Evolutionary conservation across 2,329 filamentous ascomycete species (phyloP).

Genomic region (Aspergillus brunneoviolaceus): DNA sequence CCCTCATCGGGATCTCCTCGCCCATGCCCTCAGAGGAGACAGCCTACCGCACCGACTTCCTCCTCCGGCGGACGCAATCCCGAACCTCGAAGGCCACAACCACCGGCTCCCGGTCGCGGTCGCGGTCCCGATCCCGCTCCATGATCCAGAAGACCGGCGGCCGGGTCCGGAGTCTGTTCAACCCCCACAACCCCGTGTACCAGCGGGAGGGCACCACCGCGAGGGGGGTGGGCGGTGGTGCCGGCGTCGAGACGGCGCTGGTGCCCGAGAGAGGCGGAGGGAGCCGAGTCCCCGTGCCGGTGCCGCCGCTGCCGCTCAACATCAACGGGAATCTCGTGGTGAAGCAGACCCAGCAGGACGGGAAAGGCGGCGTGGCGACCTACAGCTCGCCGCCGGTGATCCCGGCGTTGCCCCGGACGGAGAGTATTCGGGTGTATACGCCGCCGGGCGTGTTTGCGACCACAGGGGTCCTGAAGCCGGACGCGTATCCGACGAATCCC

Average conservation of each 20-base stretch:
- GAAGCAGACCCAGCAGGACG: not conserved
- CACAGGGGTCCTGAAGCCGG: constrained; percentile 27
- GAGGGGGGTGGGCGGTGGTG: not conserved
- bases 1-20: constrained; percentile 41
- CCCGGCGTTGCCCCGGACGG: constrained; percentile 34
- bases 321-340: not conserved
- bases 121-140: constrained; percentile 24
- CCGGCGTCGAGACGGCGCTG: not conserved
- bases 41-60: constrained; percentile 47
- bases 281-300: not conserved
- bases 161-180: constrained; percentile 40
- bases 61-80: constrained; percentile 31
- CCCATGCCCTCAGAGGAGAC: constrained; percentile 45
- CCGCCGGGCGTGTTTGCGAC: constrained; percentile 37
- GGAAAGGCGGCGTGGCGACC: not conserved
- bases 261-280: not conserved
- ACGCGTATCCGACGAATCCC: constrained; percentile 25
- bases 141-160: constrained; percentile 34
- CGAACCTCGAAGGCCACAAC: constrained; percentile 4
- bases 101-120: constrained; percentile 27
- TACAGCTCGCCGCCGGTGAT: constrained; percentile 21
- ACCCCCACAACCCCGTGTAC: not conserved
- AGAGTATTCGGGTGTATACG: constrained; percentile 50
- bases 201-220: constrained; percentile 5
- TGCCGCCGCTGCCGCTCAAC: constrained; percentile 19